phyloP scores from a whole-genome alignment of 2,329 filamentous ascomycete genomes.

The Rutstroemia sp. region DNA sequence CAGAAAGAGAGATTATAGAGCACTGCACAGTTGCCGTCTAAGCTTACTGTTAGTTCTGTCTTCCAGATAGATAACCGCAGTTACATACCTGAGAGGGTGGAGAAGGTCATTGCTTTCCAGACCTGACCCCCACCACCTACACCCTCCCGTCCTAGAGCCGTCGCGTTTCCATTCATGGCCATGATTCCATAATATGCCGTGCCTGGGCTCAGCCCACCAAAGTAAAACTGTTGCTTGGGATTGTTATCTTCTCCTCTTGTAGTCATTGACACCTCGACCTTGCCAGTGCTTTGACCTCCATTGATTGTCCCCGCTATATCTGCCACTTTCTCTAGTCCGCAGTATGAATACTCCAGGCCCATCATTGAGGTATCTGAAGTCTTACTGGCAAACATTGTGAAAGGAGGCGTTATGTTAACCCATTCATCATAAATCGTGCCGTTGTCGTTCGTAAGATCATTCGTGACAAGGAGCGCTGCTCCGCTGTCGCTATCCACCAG shows the following conservation, averaged over 20 bases:
- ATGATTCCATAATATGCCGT: conserved; percentile 68
- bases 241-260: conserved; percentile 56
- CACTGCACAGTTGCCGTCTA: conserved; percentile 75
- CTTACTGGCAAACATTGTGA: conserved; percentile 70
- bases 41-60: conserved; percentile 10
- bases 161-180: conserved; percentile 52
- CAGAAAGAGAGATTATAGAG: conserved; percentile 87
- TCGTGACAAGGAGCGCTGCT: conserved; percentile 71
- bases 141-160: conserved; percentile 43
- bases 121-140: conserved; percentile 70
- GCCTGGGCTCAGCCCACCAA: conserved; percentile 65
- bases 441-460: conserved; percentile 55
- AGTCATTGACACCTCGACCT: conserved; percentile 57
- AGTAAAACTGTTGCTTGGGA: conserved; percentile 83
- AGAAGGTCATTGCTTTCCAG: conserved; percentile 64
- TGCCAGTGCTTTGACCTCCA: conserved; percentile 35
- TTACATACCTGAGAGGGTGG: conserved; percentile 64
- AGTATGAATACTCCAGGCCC: conserved; percentile 74
- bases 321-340: conserved; percentile 63
- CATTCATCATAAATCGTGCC: conserved; percentile 43
- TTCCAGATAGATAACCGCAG: background rate
- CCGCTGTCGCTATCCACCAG: conserved; percentile 80
- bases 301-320: conserved; percentile 52
- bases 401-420: conserved; percentile 55
- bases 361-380: conserved; percentile 49